Conservation (phyloP, 2,329 filamentous ascomycete species). For the Sphaerulina musiva region DNA sequence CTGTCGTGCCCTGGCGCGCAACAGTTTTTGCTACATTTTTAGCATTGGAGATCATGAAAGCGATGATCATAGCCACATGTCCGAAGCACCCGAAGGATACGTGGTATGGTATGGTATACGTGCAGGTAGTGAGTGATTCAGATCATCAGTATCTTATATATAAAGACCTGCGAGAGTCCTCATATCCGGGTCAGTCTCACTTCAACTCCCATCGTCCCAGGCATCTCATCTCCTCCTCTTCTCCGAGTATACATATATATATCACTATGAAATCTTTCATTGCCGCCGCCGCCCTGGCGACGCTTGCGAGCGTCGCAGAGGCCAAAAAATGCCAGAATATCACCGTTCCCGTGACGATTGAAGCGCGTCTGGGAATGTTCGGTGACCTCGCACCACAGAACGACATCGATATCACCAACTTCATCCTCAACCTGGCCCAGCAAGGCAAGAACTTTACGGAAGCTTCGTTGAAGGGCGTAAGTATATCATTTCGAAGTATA, state of each 20-base stretch:
- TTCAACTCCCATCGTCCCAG: neutral
- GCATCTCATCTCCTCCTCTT: neutral
- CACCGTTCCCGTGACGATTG: conserved; percentile 50
- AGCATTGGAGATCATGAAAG: too few species aligned
- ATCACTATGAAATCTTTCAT: conserved; percentile 25
- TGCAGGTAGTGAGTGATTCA: too few species aligned
- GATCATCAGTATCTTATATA: neutral
- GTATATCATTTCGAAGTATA: too few species aligned
- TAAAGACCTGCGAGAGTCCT: neutral
- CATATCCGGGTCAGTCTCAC: neutral
- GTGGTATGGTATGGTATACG: too few species aligned
- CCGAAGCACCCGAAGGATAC: too few species aligned
- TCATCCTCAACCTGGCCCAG: conserved; percentile 46
- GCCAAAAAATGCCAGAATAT: conserved; percentile 44
- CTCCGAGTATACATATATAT: neutral
- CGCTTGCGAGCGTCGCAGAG: conserved; percentile 22
- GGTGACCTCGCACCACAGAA: conserved; percentile 38
- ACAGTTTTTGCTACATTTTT: too few species aligned
- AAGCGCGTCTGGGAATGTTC: conserved; percentile 49
- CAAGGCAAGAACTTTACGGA: conserved; percentile 48
- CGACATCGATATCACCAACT: conserved; percentile 54
- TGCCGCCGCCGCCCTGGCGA: conserved; percentile 20
- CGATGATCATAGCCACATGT: too few species aligned
- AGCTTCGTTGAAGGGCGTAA: conserved; percentile 37
- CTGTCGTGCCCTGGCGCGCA: too few species aligned